Evolutionary conservation across 306 rosid genomes (phyloP).

Genomic region (Astragalus membranaceus): DNA sequence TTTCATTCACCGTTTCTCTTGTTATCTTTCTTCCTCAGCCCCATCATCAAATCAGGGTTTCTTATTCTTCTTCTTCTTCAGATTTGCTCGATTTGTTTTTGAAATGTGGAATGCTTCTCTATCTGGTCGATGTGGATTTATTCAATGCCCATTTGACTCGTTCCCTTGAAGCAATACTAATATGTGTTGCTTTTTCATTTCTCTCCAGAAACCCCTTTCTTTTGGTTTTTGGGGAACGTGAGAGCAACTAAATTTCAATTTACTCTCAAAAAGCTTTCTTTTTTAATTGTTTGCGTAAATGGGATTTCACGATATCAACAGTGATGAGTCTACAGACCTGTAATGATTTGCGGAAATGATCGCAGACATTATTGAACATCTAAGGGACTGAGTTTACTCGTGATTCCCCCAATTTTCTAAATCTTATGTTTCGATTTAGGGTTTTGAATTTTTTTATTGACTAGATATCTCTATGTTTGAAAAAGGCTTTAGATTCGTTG

Average conservation of each 20-base stretch:
- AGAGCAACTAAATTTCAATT: slow-evolving; percentile 42
- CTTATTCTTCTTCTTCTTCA: no score
- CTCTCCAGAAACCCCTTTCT: neutral
- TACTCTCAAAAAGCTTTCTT: rapidly evolving
- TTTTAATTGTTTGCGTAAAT: no score
- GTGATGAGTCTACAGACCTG: slow-evolving; percentile 90
- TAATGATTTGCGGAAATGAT: slow-evolving; percentile 83
- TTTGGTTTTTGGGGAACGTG: slow-evolving; percentile 21
- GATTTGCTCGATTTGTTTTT: neutral
- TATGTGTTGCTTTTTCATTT: slow-evolving; percentile 39
- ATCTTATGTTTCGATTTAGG: neutral
- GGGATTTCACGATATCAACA: slow-evolving; percentile 8
- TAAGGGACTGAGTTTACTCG: slow-evolving; percentile 73
- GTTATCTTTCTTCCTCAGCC: neutral
- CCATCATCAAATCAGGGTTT: slow-evolving; percentile 11
- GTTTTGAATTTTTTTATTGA: no score
- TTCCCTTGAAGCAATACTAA: slow-evolving; percentile 91
- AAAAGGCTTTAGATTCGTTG: slow-evolving; percentile 24
- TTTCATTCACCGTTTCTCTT: neutral
- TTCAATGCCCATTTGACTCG: slow-evolving; percentile 75
- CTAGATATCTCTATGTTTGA: rapidly evolving
- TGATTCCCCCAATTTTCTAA: neutral
- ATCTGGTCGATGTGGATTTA: slow-evolving; percentile 72
- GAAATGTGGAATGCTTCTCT: slow-evolving; percentile 39
- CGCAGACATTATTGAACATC: slow-evolving; percentile 72